Evolutionary conservation across 148 eudicot genomes (phyloP).

Genomic region (Bassia scoparia): DNA sequence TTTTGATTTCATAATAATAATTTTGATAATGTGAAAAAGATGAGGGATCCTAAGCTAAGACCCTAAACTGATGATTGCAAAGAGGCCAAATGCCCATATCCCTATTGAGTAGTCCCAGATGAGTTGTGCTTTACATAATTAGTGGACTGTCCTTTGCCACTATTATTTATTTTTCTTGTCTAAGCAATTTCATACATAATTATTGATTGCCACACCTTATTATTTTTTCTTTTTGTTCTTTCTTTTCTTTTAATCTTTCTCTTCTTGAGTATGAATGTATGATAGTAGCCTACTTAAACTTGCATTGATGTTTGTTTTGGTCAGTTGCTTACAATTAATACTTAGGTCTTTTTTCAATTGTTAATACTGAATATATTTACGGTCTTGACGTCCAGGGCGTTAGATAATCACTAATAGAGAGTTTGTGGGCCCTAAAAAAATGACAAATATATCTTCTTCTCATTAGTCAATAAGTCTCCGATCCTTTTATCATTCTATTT

Average conservation of each 20-base stretch:
- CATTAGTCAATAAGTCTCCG: no score
- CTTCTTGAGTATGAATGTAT: background rate
- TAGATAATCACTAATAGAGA: no score
- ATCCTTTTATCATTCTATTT: no score
- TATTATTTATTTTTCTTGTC: constrained; percentile 9
- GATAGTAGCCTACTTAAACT: background rate
- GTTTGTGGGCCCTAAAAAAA: no score
- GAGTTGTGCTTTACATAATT: constrained; percentile 12
- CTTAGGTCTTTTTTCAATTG: no score
- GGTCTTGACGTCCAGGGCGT: no score
- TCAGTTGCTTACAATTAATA: no score
- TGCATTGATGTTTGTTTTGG: background rate
- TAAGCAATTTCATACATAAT: constrained; percentile 10
- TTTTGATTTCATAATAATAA: no score
- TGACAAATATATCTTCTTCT: no score
- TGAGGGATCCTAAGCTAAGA: no score
- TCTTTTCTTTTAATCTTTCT: constrained; percentile 4
- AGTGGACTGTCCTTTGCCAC: background rate
- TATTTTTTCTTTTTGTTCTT: background rate
- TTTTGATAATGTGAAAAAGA: no score
- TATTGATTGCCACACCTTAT: background rate
- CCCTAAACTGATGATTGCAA: background rate
- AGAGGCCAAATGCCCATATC: background rate
- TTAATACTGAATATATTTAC: no score
- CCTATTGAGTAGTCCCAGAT: background rate